Evolutionary conservation across 768 basidiomycete genomes (phyloP).

Genomic region (Infundibulicybe gibba): DNA sequence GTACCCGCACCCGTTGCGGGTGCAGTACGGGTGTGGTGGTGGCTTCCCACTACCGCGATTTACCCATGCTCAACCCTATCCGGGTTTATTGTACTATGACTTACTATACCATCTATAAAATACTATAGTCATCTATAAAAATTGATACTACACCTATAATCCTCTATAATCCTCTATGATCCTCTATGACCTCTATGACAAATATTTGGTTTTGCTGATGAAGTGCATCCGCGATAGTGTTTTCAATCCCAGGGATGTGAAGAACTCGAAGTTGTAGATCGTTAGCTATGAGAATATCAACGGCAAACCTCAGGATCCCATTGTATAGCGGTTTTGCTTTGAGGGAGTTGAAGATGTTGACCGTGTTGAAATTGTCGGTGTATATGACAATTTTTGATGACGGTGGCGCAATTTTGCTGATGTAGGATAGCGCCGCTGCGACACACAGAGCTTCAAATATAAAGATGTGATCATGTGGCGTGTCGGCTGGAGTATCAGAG

Average conservation of each 20-base stretch:
- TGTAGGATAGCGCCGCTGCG: conserved; percentile 11
- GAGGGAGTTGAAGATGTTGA: conserved; percentile 14
- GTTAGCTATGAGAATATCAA: conserved; percentile 11
- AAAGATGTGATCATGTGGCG: conserved; percentile 13
- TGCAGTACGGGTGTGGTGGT: too few species aligned
- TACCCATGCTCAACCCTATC: too few species aligned
- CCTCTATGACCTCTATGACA: too few species aligned
- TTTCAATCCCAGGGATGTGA: not conserved
- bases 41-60: too few species aligned
- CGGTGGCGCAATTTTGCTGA: not conserved
- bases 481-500: not conserved
- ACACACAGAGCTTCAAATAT: conserved; percentile 21
- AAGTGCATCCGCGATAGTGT: not conserved
- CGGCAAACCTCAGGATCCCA: conserved; percentile 12
- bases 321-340: conserved; percentile 14
- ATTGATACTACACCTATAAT: too few species aligned
- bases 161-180: too few species aligned
- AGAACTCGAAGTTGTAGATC: not conserved
- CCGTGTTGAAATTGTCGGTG: conserved; percentile 15
- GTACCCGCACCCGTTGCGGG: too few species aligned
- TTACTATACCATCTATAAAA: too few species aligned
- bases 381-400: conserved; percentile 5
- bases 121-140: too few species aligned
- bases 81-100: too few species aligned
- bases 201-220: too few species aligned